A percentile compares a stretch with the other conserved stretches of the same genome.
Evolutionary conservation across 768 basidiomycete species (phyloP).

Genomic region (Termitomyces sp.): DNA sequence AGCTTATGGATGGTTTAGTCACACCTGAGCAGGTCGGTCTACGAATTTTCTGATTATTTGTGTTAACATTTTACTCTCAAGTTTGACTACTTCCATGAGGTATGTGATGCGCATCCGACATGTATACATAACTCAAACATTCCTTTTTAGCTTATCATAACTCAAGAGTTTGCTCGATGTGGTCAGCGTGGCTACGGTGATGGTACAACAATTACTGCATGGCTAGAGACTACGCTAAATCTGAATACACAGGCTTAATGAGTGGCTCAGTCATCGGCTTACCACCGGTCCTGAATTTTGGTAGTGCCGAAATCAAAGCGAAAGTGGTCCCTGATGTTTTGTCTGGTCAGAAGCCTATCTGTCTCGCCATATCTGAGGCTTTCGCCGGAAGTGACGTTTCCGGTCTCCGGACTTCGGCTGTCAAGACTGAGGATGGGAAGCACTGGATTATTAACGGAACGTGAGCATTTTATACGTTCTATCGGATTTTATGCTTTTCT

Average conservation of each 20-base stretch:
- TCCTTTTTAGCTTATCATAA: conserved; percentile 58
- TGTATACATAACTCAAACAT: not conserved
- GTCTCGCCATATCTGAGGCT: conserved; percentile 84
- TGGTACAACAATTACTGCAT: conserved; percentile 32
- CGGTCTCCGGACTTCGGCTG: conserved; percentile 70
- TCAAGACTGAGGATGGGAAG: conserved; percentile 74
- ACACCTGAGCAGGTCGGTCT: conserved; percentile 65
- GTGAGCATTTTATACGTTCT: conserved; percentile 17
- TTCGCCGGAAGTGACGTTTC: conserved; percentile 82
- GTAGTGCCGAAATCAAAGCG: conserved; percentile 46
- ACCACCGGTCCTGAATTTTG: conserved; percentile 84
- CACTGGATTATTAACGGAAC: conserved; percentile 75
- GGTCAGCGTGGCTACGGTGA: conserved; percentile 78
- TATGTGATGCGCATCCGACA: conserved; percentile 12
- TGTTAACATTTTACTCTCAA: conserved; percentile 21
- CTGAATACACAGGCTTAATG: conserved; percentile 38
- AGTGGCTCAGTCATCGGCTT: conserved; percentile 79
- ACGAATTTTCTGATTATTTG: not conserved
- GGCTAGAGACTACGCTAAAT: not conserved
- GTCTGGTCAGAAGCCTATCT: conserved; percentile 72
- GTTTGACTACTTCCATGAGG: conserved; percentile 89
- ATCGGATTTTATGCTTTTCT: not conserved
- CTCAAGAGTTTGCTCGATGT: conserved; percentile 69
- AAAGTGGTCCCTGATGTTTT: conserved; percentile 63
- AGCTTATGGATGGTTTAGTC: conserved; percentile 74